Conservation (phyloP, 306 rosid species). For the Quercus wislizeni region DNA sequence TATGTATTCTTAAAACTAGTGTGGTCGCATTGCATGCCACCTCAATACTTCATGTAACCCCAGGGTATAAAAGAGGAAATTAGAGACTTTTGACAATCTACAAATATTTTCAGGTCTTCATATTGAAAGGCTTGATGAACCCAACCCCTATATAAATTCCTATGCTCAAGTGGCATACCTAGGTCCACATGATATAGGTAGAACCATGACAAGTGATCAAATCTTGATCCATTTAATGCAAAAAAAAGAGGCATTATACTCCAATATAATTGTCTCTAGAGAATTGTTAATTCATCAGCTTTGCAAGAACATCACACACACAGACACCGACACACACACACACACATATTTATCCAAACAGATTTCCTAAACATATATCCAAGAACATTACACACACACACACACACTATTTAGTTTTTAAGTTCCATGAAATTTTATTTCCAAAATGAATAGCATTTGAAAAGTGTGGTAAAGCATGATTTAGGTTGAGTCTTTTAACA, state of each 20-base stretch:
- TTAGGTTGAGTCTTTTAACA: background rate
- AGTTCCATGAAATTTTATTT: background rate
- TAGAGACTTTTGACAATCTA: background rate
- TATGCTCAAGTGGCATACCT: background rate
- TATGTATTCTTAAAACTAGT: background rate
- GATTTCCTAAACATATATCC: background rate
- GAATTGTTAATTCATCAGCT: background rate
- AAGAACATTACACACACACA: too few species aligned
- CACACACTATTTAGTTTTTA: background rate
- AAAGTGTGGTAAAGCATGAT: background rate
- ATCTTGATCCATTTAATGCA: background rate
- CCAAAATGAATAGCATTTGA: background rate
- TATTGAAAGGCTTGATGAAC: background rate
- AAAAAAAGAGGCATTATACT: background rate
- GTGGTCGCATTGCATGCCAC: background rate
- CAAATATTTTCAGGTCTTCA: background rate
- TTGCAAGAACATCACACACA: background rate
- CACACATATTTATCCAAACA: background rate
- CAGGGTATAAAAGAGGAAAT: background rate
- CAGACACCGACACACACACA: too few species aligned
- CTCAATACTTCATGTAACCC: background rate
- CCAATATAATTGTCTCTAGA: background rate
- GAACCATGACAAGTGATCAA: background rate
- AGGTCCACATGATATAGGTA: background rate
- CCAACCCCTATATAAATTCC: background rate